phyloP scores from a whole-genome alignment of 1,139 yeast species.

The Kodamaea sp. region DNA sequence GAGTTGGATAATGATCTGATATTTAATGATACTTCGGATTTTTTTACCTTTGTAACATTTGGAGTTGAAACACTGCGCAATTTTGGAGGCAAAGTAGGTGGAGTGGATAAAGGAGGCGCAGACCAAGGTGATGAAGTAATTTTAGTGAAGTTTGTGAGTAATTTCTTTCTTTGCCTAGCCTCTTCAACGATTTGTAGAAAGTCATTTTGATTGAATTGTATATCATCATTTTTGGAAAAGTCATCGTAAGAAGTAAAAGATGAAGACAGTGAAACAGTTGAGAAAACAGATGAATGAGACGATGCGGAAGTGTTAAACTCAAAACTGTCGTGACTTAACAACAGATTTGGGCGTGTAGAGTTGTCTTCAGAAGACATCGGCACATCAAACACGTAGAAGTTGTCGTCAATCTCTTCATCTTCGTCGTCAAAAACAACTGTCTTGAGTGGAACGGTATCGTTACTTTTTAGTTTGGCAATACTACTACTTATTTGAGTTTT shows the following conservation, averaged over 20 bases:
- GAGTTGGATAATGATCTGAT: conserved; percentile 10
- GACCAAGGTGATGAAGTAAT: conserved; percentile 10
- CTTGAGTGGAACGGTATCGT: conserved; percentile 7
- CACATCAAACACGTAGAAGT: conserved; percentile 55
- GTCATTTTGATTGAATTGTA: conserved; percentile 28
- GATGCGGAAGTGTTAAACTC: conserved; percentile 3
- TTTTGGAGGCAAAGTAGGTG: not conserved
- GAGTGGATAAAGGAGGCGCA: not conserved
- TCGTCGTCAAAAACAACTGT: conserved; percentile 24
- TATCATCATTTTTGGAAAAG: conserved; percentile 4
- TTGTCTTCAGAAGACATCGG: conserved; percentile 41
- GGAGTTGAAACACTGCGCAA: conserved; percentile 9
- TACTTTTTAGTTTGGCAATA: conserved; percentile 20
- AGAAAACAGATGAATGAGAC: conserved; percentile 6
- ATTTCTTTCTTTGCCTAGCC: conserved; percentile 29
- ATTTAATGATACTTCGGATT: not conserved
- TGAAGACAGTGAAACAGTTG: conserved; percentile 6
- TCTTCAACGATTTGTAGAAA: conserved; percentile 39
- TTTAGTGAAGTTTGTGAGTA: conserved; percentile 24
- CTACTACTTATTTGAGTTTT: conserved; percentile 26
- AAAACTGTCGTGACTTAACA: conserved; percentile 28
- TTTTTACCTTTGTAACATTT: conserved; percentile 1
- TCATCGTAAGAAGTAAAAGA: conserved; percentile 7
- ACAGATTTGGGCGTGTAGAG: conserved; percentile 44
- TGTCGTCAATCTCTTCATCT: conserved; percentile 53